phyloP scores from a whole-genome alignment of 345 rosid species.

The Dovyalis caffra region DNA sequence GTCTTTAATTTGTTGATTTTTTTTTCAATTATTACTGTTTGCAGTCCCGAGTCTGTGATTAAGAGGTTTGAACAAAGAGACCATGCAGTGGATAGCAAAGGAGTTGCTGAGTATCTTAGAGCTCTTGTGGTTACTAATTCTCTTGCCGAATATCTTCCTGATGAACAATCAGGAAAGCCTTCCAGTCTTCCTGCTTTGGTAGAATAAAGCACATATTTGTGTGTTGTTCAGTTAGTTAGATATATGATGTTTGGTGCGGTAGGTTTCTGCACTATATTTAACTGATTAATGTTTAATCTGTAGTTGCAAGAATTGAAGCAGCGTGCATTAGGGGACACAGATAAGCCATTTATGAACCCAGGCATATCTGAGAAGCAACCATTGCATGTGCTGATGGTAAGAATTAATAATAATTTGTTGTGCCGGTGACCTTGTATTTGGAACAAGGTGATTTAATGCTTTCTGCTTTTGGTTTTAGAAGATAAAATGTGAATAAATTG shows the following conservation, averaged over 20 bases:
- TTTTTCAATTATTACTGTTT: not conserved
- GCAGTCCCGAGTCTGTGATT: conserved; percentile 89
- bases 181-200: conserved; percentile 89
- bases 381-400: conserved; percentile 91
- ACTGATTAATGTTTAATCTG: conserved; percentile 19
- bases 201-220: conserved; percentile 3
- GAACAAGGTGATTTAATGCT: not conserved
- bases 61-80: conserved; percentile 85
- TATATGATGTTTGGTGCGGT: not conserved
- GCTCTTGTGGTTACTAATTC: conserved; percentile 85
- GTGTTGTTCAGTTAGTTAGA: not conserved
- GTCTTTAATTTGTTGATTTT: no score
- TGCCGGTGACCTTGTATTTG: not conserved
- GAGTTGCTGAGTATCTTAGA: conserved; percentile 84
- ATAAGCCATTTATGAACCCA: conserved; percentile 70
- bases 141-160: conserved; percentile 88
- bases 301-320: conserved; percentile 95
- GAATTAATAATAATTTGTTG: conserved; percentile 10
- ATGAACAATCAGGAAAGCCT: conserved; percentile 75
- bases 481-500: not conserved
- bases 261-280: not conserved
- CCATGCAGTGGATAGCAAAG: conserved; percentile 75
- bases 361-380: conserved; percentile 93
- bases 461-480: not conserved
- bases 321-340: conserved; percentile 71